A percentile compares a stretch with the other conserved stretches of the same genome.
phyloP scores from a whole-genome alignment of 75 land plant species.

The Pinus tabuliformis region DNA sequence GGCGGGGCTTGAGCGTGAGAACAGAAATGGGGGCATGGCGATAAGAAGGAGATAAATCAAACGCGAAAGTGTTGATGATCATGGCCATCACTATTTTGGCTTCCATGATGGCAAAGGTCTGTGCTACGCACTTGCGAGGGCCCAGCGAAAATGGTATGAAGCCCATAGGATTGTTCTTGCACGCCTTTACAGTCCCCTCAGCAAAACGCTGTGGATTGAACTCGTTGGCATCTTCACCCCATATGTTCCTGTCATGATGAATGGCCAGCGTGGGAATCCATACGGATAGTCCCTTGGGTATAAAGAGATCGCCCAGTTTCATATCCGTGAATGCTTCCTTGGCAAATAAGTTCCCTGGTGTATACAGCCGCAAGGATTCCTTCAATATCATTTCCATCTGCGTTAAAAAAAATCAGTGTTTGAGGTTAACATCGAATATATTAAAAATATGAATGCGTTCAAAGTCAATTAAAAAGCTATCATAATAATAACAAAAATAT shows the following conservation, averaged over 20 bases:
- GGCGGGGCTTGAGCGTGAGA: conserved; percentile 45
- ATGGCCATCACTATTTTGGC: conserved; percentile 58
- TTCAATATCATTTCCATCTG: conserved; percentile 77
- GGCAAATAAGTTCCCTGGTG: conserved; percentile 25
- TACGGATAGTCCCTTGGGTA: conserved; percentile 26
- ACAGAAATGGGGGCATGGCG: conserved; percentile 44
- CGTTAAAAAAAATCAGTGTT: too few relatives aligned
- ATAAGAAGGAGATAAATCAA: conserved; percentile 51
- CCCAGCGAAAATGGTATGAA: conserved; percentile 70
- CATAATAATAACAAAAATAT: too few relatives aligned
- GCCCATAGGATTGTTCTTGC: conserved; percentile 37
- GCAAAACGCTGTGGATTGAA: conserved; percentile 66
- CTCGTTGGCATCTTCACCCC: conserved; percentile 44
- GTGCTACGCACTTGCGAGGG: conserved; percentile 51
- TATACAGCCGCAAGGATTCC: conserved; percentile 63
- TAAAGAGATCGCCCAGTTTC: conserved; percentile 26
- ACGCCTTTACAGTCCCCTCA: conserved; percentile 35
- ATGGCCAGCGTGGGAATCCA: conserved; percentile 18
- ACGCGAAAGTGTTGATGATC: conserved; percentile 39
- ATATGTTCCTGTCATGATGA: conserved; percentile 30
- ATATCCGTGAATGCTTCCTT: conserved; percentile 52
- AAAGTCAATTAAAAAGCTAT: too few relatives aligned
- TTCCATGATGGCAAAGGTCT: conserved; percentile 57
- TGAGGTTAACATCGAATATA: too few relatives aligned
- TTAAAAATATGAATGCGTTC: too few relatives aligned